These are phyloP conservation scores for Amanita fuliginea DNA, from an alignment of 768 basidiomycete species.

Conservation along the genomic window DNA sequence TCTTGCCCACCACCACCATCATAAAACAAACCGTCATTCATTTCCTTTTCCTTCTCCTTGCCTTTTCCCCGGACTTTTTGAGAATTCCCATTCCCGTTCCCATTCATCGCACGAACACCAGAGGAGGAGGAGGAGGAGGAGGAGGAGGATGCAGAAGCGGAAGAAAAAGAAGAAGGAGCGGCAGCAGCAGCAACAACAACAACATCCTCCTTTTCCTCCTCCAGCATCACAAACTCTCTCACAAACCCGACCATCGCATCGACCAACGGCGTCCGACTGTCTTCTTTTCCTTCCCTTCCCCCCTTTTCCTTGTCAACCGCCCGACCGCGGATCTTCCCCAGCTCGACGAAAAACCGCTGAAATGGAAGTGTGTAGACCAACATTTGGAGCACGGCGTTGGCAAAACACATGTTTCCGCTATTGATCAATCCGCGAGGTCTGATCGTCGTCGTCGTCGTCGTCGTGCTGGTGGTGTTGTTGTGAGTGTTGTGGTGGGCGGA, in stretches of 20 bases:
- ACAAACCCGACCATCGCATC: constrained; percentile 66
- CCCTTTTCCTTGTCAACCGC: constrained; percentile 13
- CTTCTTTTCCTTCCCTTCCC: constrained; percentile 9
- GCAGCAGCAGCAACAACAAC: too few species aligned
- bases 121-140: too few species aligned
- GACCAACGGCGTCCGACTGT: constrained; percentile 40
- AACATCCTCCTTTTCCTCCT: too few species aligned
- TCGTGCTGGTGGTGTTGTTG: not conserved
- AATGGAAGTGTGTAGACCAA: constrained; percentile 88
- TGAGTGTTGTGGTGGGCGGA: too few species aligned
- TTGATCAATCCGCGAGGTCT: constrained; percentile 81
- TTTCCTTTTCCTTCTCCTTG: constrained; percentile 14
- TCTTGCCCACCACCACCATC: constrained; percentile 13
- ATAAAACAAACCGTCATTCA: constrained; percentile 15
- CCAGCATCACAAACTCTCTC: constrained; percentile 57
- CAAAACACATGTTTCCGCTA: constrained; percentile 96
- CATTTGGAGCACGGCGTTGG: constrained; percentile 87
- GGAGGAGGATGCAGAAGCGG: too few species aligned
- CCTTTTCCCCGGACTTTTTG: constrained; percentile 13
- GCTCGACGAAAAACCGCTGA: constrained; percentile 60
- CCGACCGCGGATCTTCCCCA: constrained; percentile 34
- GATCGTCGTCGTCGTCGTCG: constrained; percentile 20
- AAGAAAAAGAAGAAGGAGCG: too few species aligned
- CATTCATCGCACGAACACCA: too few species aligned
- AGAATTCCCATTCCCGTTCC: too few species aligned